These are phyloP conservation scores for Tetrapisispora phaffii DNA, from an alignment of 805 yeast genomes.

Conservation along the genomic window DNA sequence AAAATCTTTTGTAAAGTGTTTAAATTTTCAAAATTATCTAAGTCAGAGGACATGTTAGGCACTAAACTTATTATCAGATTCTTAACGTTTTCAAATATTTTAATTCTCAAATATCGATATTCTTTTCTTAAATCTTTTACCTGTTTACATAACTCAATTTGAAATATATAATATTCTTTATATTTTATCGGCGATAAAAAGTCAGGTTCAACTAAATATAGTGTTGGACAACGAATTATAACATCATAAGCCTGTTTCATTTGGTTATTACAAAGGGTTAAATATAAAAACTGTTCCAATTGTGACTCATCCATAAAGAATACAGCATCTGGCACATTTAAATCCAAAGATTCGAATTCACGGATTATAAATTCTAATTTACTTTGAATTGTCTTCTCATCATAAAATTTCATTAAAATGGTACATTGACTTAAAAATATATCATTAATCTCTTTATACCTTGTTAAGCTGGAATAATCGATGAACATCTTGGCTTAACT, in stretches of 20 bases:
- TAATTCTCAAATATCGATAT: constrained; percentile 1
- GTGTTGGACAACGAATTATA: constrained; percentile 14
- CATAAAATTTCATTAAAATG: constrained; percentile 5
- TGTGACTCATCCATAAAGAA: background rate
- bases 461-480: constrained; percentile 16
- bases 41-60: background rate
- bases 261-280: constrained; percentile 12
- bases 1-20: constrained; percentile 3
- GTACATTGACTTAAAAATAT: constrained; percentile 5
- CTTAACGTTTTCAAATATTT: constrained; percentile 1
- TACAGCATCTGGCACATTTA: background rate
- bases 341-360: background rate
- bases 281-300: constrained; percentile 6
- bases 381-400: background rate
- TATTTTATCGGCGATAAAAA: constrained; percentile 1
- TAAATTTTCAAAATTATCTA: background rate
- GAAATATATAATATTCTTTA: constrained; percentile 1
- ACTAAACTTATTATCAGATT: background rate
- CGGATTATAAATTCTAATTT: background rate
- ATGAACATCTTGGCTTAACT: constrained; percentile 11
- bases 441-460: constrained; percentile 12
- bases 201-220: constrained; percentile 11
- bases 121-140: constrained; percentile 2
- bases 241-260: constrained; percentile 7
- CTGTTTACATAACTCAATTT: constrained; percentile 1